Evolutionary conservation across 805 yeast species (phyloP).

Genomic region (Brettanomyces bruxellensis): DNA sequence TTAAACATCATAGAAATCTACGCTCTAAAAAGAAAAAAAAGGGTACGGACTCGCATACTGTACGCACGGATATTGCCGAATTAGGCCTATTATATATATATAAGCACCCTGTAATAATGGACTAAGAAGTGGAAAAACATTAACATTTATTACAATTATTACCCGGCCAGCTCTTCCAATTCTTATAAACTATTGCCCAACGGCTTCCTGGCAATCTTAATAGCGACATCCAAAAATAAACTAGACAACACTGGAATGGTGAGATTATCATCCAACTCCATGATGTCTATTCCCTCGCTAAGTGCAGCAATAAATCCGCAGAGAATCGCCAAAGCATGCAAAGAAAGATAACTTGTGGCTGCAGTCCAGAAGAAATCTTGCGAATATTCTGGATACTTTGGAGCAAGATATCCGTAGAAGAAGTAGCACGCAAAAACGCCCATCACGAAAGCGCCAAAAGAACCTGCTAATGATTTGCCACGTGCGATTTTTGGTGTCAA

Average conservation of each 20-base stretch:
- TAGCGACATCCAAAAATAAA: constrained; percentile 33
- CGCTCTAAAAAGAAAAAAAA: too few relatives aligned
- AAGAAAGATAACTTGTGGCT: constrained; percentile 45
- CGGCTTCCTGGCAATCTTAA: constrained; percentile 10
- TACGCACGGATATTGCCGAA: too few relatives aligned
- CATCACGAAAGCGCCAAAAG: constrained; percentile 70
- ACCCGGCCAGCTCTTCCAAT: neutral
- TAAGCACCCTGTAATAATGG: too few relatives aligned
- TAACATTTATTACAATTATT: too few relatives aligned
- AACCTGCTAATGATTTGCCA: constrained; percentile 84
- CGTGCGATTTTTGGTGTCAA: constrained; percentile 69
- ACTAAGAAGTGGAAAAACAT: too few relatives aligned
- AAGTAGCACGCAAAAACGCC: constrained; percentile 62
- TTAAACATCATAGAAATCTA: too few relatives aligned
- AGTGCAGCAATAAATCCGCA: constrained; percentile 80
- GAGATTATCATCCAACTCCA: constrained; percentile 81
- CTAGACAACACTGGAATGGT: constrained; percentile 90
- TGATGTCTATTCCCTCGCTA: constrained; percentile 76
- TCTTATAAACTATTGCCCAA: neutral
- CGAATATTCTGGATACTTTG: constrained; percentile 47
- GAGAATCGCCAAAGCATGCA: constrained; percentile 45
- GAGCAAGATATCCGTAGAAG: constrained; percentile 68
- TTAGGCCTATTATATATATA: too few relatives aligned
- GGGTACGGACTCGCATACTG: too few relatives aligned
- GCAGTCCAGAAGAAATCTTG: constrained; percentile 51